Conservation (phyloP, 805 yeast genomes). For the Candida loeiensis region DNA sequence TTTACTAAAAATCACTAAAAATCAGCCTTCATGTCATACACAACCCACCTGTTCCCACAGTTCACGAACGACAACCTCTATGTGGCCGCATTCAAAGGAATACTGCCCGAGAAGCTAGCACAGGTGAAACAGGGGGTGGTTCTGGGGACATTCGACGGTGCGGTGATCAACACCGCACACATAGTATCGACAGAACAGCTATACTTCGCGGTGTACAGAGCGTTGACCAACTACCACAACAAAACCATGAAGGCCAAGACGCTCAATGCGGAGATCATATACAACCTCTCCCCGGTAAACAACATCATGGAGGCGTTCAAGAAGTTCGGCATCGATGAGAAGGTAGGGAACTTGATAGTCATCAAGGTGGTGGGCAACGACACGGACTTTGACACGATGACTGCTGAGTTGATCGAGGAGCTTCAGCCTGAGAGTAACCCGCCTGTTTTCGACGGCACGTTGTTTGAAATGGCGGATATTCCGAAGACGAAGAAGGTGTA, state of each 20-base stretch:
- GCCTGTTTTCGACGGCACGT: slow-evolving; percentile 17
- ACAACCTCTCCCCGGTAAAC: slow-evolving; percentile 65
- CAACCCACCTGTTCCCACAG: slow-evolving; percentile 40
- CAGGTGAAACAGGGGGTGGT: slow-evolving; percentile 45
- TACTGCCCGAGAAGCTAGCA: slow-evolving; percentile 35
- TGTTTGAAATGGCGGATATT: slow-evolving; percentile 21
- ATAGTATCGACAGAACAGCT: slow-evolving; percentile 62
- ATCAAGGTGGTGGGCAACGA: slow-evolving; percentile 39
- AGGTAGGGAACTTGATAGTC: slow-evolving; percentile 44
- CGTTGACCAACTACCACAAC: slow-evolving; percentile 48
- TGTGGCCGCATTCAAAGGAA: slow-evolving; percentile 44
- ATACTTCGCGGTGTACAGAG: slow-evolving; percentile 55
- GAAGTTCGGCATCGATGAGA: slow-evolving; percentile 63
- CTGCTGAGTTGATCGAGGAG: slow-evolving; percentile 22
- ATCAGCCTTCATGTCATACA: neutral
- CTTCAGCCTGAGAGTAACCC: slow-evolving; percentile 15
- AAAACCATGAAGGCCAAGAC: slow-evolving; percentile 58
- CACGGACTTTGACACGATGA: neutral
- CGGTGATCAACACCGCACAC: slow-evolving; percentile 60
- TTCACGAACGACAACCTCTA: slow-evolving; percentile 36
- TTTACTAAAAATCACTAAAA: neutral
- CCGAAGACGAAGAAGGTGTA: slow-evolving; percentile 33
- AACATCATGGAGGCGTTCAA: slow-evolving; percentile 70
- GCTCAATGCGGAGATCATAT: slow-evolving; percentile 68
- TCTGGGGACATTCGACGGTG: slow-evolving; percentile 52